Evolutionary conservation across 345 rosid genomes (phyloP), one percentile per base, ranked within the genome.

Genomic region (Sonneratia alba): DNA sequence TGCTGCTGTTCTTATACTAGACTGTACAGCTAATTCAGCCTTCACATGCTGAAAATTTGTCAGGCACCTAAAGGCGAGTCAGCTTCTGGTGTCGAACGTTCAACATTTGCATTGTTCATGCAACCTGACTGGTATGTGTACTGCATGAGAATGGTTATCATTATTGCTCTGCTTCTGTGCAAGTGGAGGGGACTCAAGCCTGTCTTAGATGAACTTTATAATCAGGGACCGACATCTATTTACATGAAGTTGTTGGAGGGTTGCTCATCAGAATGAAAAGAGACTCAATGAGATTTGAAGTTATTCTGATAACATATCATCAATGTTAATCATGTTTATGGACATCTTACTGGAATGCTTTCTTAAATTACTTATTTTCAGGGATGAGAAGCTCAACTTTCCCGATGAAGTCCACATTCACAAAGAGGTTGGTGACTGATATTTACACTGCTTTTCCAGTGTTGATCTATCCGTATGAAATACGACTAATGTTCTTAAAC

Each of bases 81-180:
- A 18, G 83, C 87, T 79, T 68, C 71, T 55, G 89, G 91, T 59
- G 75, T 94, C 76, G 95, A 91, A 65, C 82, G 95, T 55, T 89
- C 98, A 18, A 89, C 97, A 53, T 94, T 89, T 79, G 95, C 98
- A 77, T 83, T 94, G 67, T 91, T 91, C 81, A 94, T 91, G 97
- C 96, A 94, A 81, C 98, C 96, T 47, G 97, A 94, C 78, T 94
- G 98, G 97, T 91, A 88, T 38, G 65, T 3, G 3, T 62, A 24
- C 32, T 10, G 12, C 4, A 32, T 32, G 32, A 27, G 18, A 62
- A 62, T 62, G 37, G 2, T 27, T 27, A 14, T 62, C 66, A 27
- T 32, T n/a, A 11, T 62, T 27, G 7, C 19, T 56, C 62, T 13
- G 56, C 56, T 49, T 14, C 56, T 49, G 56, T 16, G 13, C 56